Percentiles rank a stretch among this genome's conserved stretches.
Evolutionary conservation across 2,329 filamentous ascomycete species (phyloP).

Genomic region (Cryphonectria nitschkei): DNA sequence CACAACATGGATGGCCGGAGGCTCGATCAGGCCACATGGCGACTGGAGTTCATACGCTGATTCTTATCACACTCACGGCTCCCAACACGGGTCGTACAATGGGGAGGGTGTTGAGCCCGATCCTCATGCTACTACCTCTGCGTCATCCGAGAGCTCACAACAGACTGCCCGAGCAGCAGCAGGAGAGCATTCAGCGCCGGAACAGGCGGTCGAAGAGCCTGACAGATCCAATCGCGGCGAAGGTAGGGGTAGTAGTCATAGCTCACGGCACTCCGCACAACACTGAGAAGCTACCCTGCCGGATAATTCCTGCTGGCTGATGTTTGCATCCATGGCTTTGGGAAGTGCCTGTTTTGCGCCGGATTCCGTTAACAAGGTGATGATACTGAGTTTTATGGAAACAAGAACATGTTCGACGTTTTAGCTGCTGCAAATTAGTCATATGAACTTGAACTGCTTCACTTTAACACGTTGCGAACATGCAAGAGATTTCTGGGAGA

Average conservation of each 20-base stretch:
- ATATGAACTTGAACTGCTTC: not conserved
- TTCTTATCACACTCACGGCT: not conserved
- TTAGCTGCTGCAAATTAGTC: not conserved
- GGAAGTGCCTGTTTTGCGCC: not conserved
- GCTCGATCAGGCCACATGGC: not conserved
- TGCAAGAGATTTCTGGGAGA: not conserved
- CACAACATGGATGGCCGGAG: slow-evolving; percentile 2
- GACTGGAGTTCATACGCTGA: not conserved
- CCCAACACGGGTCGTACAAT: not conserved
- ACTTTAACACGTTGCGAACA: not conserved
- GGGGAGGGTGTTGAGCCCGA: not conserved
- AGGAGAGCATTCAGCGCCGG: not conserved
- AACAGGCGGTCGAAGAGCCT: not conserved
- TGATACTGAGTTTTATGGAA: not conserved
- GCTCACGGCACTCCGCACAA: not conserved
- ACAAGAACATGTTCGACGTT: not conserved
- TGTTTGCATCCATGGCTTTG: not conserved
- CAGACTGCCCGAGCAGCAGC: not conserved
- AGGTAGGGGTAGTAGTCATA: not conserved
- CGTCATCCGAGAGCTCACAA: not conserved
- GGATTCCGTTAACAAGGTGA: not conserved
- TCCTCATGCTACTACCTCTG: not conserved
- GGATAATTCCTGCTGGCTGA: not conserved
- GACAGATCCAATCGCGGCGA: not conserved
- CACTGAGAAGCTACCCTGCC: not conserved